Evolutionary conservation across 306 rosid genomes (phyloP).

Genomic region (Pterocarpus santalinus): DNA sequence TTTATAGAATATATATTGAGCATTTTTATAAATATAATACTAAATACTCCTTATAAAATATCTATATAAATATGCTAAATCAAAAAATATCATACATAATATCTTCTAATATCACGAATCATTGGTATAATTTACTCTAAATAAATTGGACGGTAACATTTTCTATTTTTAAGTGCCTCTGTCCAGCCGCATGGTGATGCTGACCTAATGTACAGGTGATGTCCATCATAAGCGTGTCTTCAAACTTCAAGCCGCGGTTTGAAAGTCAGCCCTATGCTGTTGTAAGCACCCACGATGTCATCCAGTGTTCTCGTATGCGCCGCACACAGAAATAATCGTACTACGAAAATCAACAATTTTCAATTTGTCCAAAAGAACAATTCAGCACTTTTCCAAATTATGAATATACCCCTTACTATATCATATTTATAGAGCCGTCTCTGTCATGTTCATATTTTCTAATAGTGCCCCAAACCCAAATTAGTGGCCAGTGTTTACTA

Average conservation of each 20-base stretch:
- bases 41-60: too few species aligned
- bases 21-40: too few species aligned
- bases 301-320: not conserved
- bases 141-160: too few species aligned
- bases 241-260: not conserved
- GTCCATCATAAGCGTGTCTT: not conserved
- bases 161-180: too few species aligned
- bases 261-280: not conserved
- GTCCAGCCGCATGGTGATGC: too few species aligned
- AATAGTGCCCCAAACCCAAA: not conserved
- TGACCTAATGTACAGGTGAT: too few species aligned
- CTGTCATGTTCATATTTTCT: not conserved
- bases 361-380: too few species aligned
- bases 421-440: conserved; percentile 17
- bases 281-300: not conserved
- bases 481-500: conserved; percentile 36
- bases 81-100: too few species aligned
- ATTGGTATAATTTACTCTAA: too few species aligned
- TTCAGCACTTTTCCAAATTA: not conserved
- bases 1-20: too few species aligned
- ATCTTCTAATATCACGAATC: too few species aligned
- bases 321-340: not conserved
- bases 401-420: not conserved
- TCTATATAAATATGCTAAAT: too few species aligned
- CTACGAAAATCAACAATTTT: not conserved